Base-by-base conservation (phyloP, 2,329 filamentous ascomycete genomes). In the Ascosphaera pollenicola region DNA sequence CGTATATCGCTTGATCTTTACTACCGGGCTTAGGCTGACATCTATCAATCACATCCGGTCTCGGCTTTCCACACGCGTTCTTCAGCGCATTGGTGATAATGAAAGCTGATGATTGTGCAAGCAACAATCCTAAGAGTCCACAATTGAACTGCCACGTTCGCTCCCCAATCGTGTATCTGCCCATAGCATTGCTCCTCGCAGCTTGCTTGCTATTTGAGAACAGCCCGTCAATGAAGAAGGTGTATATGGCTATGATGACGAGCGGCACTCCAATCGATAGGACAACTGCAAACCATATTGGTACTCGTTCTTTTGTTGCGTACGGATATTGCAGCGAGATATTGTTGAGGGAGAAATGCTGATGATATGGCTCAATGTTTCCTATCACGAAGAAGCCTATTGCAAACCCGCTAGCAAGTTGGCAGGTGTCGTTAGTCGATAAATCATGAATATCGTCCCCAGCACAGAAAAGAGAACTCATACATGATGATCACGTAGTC, bases 101-200 rank as follows among this genome's bases (percentile, higher is more conserved):
- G 48, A 72, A 73, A 0, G 66, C 63, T n/a, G 64, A 53, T 11
- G 59, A 64, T 41, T 69, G 64, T 24, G 66, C 62, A 32, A 73
- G 51, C 13, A 67, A 49, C 41, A 73, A 52, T n/a, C 69, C 69
- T 18, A 73, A 49, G 8, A 72, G 61, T 2, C 69, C 69, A 46
- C 69, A 72, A 47, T 73, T 73, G 47, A 73, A 54, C 51, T 73
- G 68, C 69, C 69, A 73, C n/a, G 73, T 49, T 16, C 69, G 58
- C 45, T 71, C 66, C 47, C 66, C 66, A 46, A 67, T 61, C 31
- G 62, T 57, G 47, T 70, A 69, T 39, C 58, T 64, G 0, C 61
- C 56, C 39, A 56, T 57, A 30, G 61, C 38, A 38, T 54, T 58
- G 37, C 54, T 54, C 44, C 58, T 55, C 28, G 53, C 51, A 37